phyloP scores from a whole-genome alignment of 495 filamentous ascomycete species.

The Daldinia childiae region DNA sequence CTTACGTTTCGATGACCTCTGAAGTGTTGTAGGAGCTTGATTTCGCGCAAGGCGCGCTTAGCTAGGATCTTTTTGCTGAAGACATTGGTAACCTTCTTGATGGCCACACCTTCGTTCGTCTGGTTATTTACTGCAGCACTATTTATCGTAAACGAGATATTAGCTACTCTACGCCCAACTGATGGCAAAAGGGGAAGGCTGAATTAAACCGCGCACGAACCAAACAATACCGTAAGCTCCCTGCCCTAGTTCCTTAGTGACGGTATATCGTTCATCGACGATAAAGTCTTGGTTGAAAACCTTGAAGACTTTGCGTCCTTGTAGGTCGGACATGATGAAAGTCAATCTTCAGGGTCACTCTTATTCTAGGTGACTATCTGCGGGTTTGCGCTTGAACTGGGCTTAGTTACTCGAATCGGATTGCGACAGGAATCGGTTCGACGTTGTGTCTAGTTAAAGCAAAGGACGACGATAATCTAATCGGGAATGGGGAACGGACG shows the following conservation, averaged over 20 bases:
- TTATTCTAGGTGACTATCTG: background rate
- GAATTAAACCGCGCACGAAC: slow-evolving; percentile 60
- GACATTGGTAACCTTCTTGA: slow-evolving; percentile 99
- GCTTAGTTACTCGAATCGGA: background rate
- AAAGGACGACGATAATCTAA: slow-evolving; percentile 10
- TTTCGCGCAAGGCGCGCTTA: slow-evolving; percentile 96
- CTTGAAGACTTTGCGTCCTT: slow-evolving; percentile 96
- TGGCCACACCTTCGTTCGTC: slow-evolving; percentile 94
- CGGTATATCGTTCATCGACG: slow-evolving; percentile 96
- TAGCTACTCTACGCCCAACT: slow-evolving; percentile 17
- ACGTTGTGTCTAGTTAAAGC: slow-evolving; percentile 5
- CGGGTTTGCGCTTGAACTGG: slow-evolving; percentile 6
- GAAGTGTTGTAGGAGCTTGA: slow-evolving; percentile 98
- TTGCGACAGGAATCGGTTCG: slow-evolving; percentile 20
- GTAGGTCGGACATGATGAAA: slow-evolving; percentile 74
- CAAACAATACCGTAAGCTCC: slow-evolving; percentile 99
- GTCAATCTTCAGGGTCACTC: slow-evolving; percentile 4
- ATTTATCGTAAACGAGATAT: slow-evolving; percentile 26
- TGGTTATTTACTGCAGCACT: slow-evolving; percentile 92
- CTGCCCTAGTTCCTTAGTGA: slow-evolving; percentile 98
- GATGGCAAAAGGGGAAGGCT: background rate
- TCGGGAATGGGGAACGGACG: background rate
- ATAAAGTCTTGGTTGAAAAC: slow-evolving; percentile 99
- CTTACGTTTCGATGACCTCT: slow-evolving; percentile 74
- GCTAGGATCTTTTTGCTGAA: slow-evolving; percentile 99